phyloP scores from a whole-genome alignment of 2,329 filamentous ascomycete species.

The Cadophora luteo-olivacea region DNA sequence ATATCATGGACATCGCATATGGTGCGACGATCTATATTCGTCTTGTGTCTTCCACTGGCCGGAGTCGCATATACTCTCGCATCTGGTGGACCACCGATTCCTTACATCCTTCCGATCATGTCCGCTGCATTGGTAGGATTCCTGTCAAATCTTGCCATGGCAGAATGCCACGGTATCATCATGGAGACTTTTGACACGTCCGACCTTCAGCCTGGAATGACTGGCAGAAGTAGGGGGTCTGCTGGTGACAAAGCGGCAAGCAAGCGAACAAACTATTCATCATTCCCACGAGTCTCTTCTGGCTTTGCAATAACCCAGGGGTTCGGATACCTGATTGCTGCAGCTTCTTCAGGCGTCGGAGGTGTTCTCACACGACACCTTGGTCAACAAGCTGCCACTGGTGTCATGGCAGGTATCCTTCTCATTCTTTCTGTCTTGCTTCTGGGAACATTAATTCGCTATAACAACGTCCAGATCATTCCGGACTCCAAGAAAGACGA shows the following conservation, averaged over 20 bases:
- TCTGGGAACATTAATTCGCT: conserved; percentile 66
- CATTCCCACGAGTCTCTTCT: conserved; percentile 75
- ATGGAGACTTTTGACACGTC: conserved; percentile 87
- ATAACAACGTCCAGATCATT: conserved; percentile 71
- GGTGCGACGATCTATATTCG: conserved; percentile 71
- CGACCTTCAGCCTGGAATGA: conserved; percentile 76
- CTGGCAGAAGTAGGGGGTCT: conserved; percentile 57
- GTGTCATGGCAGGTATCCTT: conserved; percentile 71
- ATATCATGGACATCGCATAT: conserved; percentile 76
- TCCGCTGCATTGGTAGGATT: conserved; percentile 73
- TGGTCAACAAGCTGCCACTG: conserved; percentile 72
- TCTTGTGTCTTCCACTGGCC: conserved; percentile 68
- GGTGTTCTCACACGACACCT: conserved; percentile 70
- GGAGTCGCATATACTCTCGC: conserved; percentile 72
- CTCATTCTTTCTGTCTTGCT: conserved; percentile 69
- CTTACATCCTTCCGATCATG: conserved; percentile 67
- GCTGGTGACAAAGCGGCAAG: conserved; percentile 52
- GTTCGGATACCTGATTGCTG: conserved; percentile 72
- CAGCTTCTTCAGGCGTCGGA: conserved; percentile 70
- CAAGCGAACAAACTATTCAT: conserved; percentile 74
- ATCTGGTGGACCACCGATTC: conserved; percentile 66
- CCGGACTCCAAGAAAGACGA: conserved; percentile 63
- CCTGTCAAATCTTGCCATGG: conserved; percentile 73
- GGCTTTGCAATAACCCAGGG: conserved; percentile 75
- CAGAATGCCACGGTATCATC: conserved; percentile 77